phyloP scores from a whole-genome alignment of 768 basidiomycete species.

The Psilocybe sp. region DNA sequence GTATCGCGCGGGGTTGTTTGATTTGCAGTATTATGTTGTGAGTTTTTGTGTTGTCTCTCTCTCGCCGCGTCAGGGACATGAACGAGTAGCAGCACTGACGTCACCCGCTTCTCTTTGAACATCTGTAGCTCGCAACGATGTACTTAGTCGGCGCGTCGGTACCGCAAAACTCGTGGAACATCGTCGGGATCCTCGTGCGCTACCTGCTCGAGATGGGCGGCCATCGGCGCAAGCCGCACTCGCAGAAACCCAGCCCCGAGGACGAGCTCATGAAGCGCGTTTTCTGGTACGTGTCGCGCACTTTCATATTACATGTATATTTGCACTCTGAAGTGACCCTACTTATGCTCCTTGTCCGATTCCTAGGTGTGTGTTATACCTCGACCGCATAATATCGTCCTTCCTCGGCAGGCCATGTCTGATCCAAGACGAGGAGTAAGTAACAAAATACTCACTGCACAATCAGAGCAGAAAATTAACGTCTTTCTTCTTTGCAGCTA shows the following conservation, averaged over 20 bases:
- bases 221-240: constrained; percentile 46
- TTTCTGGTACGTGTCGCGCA: constrained; percentile 43
- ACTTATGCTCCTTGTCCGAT: neutral
- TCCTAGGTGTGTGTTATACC: neutral
- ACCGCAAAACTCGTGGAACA: constrained; percentile 53
- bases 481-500: constrained; percentile 40
- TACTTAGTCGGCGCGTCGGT: constrained; percentile 42
- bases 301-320: too few relatives aligned
- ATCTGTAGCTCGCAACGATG: constrained; percentile 27
- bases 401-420: constrained; percentile 65
- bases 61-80: too few relatives aligned
- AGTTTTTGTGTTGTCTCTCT: constrained; percentile 28
- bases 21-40: constrained; percentile 69
- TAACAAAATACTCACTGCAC: neutral
- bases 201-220: constrained; percentile 61
- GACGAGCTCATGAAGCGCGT: constrained; percentile 61
- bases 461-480: neutral
- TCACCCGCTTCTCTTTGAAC: too few relatives aligned
- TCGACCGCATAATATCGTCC: constrained; percentile 35
- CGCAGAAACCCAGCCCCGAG: constrained; percentile 32
- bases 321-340: too few relatives aligned
- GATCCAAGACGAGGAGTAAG: constrained; percentile 71
- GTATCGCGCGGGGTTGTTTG: constrained; percentile 57
- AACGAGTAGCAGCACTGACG: too few relatives aligned
- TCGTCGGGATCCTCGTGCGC: constrained; percentile 56